Conservation (phyloP, 108 stramenopile species). For the Nitzschia inconspicua region DNA sequence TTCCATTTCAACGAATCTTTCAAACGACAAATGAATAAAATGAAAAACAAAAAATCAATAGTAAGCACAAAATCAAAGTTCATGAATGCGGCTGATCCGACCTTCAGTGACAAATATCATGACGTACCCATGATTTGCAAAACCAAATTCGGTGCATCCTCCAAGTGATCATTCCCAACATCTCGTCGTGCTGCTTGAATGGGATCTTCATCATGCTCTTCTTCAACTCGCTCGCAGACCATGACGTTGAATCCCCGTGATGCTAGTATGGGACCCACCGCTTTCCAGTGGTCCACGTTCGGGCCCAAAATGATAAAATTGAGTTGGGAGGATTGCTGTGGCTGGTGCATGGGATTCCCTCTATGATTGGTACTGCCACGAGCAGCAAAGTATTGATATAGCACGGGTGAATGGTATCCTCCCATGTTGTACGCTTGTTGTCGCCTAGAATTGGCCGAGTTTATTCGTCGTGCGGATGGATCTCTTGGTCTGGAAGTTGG, state of each 20-base stretch:
- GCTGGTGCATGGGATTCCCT: not conserved
- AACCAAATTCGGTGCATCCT: slow-evolving; percentile 25
- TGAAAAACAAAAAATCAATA: not conserved
- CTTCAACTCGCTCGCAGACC: slow-evolving; percentile 47
- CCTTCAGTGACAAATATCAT: not conserved
- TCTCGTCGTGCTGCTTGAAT: not conserved
- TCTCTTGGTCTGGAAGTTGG: too few species aligned
- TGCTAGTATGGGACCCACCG: slow-evolving; percentile 37
- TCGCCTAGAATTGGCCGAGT: too few species aligned
- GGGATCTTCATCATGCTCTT: not conserved
- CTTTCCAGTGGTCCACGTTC: slow-evolving; percentile 61
- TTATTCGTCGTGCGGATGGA: too few species aligned
- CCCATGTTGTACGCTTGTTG: too few species aligned
- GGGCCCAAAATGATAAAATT: slow-evolving; percentile 59
- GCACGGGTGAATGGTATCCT: slow-evolving; percentile 27
- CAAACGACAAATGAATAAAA: not conserved
- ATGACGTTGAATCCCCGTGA: slow-evolving; percentile 55
- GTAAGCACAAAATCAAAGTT: not conserved
- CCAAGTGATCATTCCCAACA: not conserved
- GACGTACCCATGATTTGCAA: slow-evolving; percentile 17
- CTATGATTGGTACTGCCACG: slow-evolving; percentile 23
- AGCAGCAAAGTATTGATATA: slow-evolving; percentile 52
- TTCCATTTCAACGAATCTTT: slow-evolving; percentile 47
- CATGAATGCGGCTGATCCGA: not conserved
- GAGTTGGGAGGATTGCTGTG: slow-evolving; percentile 18